Base-by-base conservation (phyloP, 768 basidiomycete genomes). In the Suillus clintonianus region DNA sequence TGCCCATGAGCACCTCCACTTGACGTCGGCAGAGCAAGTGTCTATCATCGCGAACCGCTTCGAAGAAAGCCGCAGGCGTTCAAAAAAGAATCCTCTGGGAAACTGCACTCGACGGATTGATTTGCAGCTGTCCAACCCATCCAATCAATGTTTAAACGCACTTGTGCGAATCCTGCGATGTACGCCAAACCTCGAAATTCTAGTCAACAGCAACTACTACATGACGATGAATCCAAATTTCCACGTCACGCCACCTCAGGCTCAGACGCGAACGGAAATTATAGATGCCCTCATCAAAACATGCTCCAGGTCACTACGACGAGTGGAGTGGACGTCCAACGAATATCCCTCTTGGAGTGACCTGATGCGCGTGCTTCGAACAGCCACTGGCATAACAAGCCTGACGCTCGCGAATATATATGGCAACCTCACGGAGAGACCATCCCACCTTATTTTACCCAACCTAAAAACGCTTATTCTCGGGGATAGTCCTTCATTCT, bases 301-400 rank as follows among this genome's bases (percentile, higher is more conserved):
- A 11, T 79, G 77, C 34, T 69, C 74, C 3, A 64, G 67, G 34
- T 76, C 78, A n/a, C 72, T 84, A 14, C 76, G 74, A 50, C 76
- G 83, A 32, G 57, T 82, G 1, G 83, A 83, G 64, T 84, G 83
- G 81, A 78, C 72, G 9, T 76, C 78, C 24, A 79, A 79, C 10
- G 83, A 84, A 65, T 71, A 77, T 37, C 83, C 82, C 0, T 72
- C 74, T 0, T 82, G 78, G 69, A 61, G 69, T 24, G 80, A 83
- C 65, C 62, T 84, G 22, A 74, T 77, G 48, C 60, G 68, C 43
- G 64, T 84, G n/a, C 75, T 78, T 62, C 76, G 70, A 32, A 60
- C 66, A 42, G 67, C 78, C 22, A 74, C 70, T 1, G 69, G 75
- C 53, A 77, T 84, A 22, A 67, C 67, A 19, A 82, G 79, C 32